Conservation (phyloP, 2,329 filamentous ascomycete species). For the Venturia asperata region DNA sequence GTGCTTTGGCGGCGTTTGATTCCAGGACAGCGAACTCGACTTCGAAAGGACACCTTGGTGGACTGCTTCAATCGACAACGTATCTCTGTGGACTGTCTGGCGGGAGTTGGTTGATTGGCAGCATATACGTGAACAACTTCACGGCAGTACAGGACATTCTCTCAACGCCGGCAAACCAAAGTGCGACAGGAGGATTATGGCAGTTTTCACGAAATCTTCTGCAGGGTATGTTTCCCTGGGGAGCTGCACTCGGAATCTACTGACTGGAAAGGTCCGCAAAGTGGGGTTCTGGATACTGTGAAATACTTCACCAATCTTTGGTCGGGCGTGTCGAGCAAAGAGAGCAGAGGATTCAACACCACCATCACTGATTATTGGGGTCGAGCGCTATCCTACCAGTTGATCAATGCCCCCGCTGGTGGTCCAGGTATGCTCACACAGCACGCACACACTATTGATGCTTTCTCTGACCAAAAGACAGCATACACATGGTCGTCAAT, state of each 20-base stretch:
- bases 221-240: constrained; percentile 34
- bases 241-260: background rate
- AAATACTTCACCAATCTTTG: constrained; percentile 58
- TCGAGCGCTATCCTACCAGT: constrained; percentile 76
- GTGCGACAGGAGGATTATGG: constrained; percentile 46
- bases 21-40: constrained; percentile 59
- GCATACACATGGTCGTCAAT: constrained; percentile 79
- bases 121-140: constrained; percentile 71
- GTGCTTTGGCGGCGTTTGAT: constrained; percentile 73
- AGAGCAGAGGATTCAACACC: constrained; percentile 55
- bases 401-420: constrained; percentile 68
- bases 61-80: constrained; percentile 71
- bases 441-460: background rate
- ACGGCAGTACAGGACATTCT: constrained; percentile 56
- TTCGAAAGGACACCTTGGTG: constrained; percentile 62
- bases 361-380: constrained; percentile 86
- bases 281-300: constrained; percentile 45
- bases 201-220: constrained; percentile 57
- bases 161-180: constrained; percentile 34
- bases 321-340: constrained; percentile 54
- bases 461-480: background rate
- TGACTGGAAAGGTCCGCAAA: constrained; percentile 38
- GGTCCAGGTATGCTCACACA: constrained; percentile 43
- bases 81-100: constrained; percentile 77
- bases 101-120: constrained; percentile 79